phyloP scores from a whole-genome alignment of 768 basidiomycete genomes.

The Phanerochaete carnosa region DNA sequence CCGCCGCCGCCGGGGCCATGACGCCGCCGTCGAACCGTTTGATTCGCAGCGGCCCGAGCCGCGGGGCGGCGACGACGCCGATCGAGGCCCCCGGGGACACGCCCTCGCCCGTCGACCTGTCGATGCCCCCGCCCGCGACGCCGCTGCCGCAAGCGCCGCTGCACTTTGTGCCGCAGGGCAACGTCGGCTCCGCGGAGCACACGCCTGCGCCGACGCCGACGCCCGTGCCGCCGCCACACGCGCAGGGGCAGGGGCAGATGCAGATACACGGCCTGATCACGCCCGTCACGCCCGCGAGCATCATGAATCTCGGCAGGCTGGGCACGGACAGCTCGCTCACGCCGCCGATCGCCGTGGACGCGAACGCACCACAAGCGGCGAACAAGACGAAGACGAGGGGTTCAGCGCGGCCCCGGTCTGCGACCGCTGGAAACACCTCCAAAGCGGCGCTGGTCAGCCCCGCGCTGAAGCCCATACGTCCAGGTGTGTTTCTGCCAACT shows the following conservation, averaged over 20 bases:
- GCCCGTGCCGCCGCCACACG: neutral
- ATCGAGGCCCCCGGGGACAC: slow-evolving; percentile 43
- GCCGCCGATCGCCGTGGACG: slow-evolving; percentile 20
- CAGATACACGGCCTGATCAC: slow-evolving; percentile 43
- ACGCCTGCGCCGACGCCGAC: slow-evolving; percentile 1
- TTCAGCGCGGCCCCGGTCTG: slow-evolving; percentile 15
- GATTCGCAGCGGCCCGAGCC: neutral
- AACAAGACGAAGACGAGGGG: slow-evolving; percentile 24
- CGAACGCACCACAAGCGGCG: slow-evolving; percentile 18
- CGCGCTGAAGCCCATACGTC: slow-evolving; percentile 68
- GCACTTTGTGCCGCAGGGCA: slow-evolving; percentile 2
- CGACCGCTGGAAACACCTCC: neutral
- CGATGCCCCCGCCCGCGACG: slow-evolving; percentile 84
- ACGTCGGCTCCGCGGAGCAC: neutral
- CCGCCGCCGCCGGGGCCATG: slow-evolving; percentile 40
- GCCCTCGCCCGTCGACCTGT: slow-evolving; percentile 84
- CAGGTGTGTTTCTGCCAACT: slow-evolving; percentile 41
- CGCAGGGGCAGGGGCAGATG: slow-evolving; percentile 14
- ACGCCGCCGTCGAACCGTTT: slow-evolving; percentile 24
- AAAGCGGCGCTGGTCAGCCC: slow-evolving; percentile 42
- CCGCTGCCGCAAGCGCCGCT: slow-evolving; percentile 26
- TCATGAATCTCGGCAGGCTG: slow-evolving; percentile 82
- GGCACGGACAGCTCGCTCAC: slow-evolving; percentile 47
- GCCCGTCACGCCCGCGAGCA: slow-evolving; percentile 88
- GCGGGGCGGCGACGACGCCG: neutral